These are phyloP conservation scores for Fusarium sambucinum DNA, from an alignment of 2,329 filamentous ascomycete species.

Conservation along the genomic window DNA sequence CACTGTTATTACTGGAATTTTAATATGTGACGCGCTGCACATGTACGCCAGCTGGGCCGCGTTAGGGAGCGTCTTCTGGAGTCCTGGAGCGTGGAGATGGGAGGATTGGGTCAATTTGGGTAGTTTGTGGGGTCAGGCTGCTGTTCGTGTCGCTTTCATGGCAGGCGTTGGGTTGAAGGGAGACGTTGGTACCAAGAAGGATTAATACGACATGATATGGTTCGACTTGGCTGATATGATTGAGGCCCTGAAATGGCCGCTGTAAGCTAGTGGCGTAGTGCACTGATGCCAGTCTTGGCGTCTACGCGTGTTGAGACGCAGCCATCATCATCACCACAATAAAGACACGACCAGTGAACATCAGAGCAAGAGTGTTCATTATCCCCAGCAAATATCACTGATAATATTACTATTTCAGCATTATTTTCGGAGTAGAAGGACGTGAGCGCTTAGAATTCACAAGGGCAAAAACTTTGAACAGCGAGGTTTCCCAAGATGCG, in stretches of 20 bases:
- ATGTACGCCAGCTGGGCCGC: slow-evolving; percentile 30
- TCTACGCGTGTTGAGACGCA: not conserved
- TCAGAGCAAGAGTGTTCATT: too few species aligned
- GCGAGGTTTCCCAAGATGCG: too few species aligned
- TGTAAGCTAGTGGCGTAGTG: too few species aligned
- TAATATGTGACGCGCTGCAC: slow-evolving; percentile 35
- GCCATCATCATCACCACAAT: not conserved
- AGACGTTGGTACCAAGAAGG: not conserved
- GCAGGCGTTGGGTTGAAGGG: slow-evolving; percentile 19
- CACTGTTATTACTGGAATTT: slow-evolving; percentile 11
- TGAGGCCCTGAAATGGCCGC: not conserved
- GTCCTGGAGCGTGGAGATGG: slow-evolving; percentile 16
- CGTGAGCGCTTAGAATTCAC: too few species aligned
- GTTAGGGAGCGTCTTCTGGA: slow-evolving; percentile 32
- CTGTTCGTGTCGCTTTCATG: slow-evolving; percentile 32
- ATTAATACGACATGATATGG: not conserved
- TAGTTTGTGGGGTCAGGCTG: slow-evolving; percentile 32
- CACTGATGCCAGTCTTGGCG: not conserved
- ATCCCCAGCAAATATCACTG: too few species aligned
- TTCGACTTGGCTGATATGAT: not conserved
- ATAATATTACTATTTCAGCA: too few species aligned
- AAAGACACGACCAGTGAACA: too few species aligned
- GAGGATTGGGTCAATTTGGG: slow-evolving; percentile 41
- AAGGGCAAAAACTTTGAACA: too few species aligned
- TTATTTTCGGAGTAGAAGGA: too few species aligned